Base-by-base conservation (phyloP, 345 rosid species). In the Lumnitzera racemosa region DNA sequence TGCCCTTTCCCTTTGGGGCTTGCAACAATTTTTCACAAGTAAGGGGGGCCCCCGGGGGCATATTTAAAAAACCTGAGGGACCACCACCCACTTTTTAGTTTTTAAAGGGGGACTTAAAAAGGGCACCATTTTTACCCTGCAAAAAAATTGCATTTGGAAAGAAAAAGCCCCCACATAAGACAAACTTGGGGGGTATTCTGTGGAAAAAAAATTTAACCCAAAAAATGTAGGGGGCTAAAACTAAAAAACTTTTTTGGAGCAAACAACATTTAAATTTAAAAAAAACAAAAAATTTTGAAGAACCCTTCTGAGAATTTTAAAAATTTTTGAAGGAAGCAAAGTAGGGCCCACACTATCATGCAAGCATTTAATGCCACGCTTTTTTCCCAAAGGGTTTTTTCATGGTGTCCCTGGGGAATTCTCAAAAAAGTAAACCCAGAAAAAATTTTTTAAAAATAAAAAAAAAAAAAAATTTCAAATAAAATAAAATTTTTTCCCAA, bases 21-120 rank as follows among this genome's bases (percentile, higher is more conserved):
- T 80, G 67, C 67, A 80, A 76, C 90, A 88, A 68, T 88, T 94
- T 78, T 90, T 94, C 43, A 88, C 81, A 25, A 94, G 68, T 71
- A 94, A 76, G 24, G 95, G 97, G 55, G 97, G 90, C 75, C 99
- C 97, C n/a, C n/a, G n/a, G n/a, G n/a, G 14, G 99, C 99, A 76
- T 94, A 90, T 76, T 94, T 94, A 0, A 90, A 83, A 53, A 90
- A 95, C 17, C 90, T 84, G n/a, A 90, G 95, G 64, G 97, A 90
- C 99, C 97, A 94, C 97, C 99, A 94, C 75, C 79, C 71, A 29
- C 61, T n/a, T n/a, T 80, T 74, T 86, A 94, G 53, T 80, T 68
- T 71, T 80, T 77, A 71, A 94, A 94, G 89, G 95, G 12, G 78
- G 86, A 77, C 71, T 77, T 23, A n/a, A 89, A 83, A 74, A 94